Conservation (phyloP, 768 basidiomycete species). For the Russula brevipes region DNA sequence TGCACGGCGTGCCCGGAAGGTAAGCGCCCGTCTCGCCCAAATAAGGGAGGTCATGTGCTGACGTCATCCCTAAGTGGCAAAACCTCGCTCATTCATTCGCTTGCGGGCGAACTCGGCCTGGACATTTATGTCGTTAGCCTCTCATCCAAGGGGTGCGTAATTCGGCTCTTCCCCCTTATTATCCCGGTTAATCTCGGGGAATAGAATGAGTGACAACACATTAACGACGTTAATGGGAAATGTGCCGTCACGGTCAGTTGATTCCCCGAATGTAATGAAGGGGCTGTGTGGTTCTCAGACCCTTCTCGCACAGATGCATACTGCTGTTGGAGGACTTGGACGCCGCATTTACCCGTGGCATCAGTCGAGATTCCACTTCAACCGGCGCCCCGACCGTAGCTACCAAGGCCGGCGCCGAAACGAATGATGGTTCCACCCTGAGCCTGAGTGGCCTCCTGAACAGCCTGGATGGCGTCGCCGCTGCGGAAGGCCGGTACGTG, state of each 20-base stretch:
- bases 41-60: slow-evolving; percentile 11
- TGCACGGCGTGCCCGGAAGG: slow-evolving; percentile 86
- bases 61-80: slow-evolving; percentile 54
- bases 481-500: slow-evolving; percentile 78
- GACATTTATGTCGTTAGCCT: slow-evolving; percentile 90
- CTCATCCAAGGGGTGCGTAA: slow-evolving; percentile 71
- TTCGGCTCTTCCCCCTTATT: slow-evolving; percentile 24
- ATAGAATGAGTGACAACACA: slow-evolving; percentile 86
- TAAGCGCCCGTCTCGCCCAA: slow-evolving; percentile 28
- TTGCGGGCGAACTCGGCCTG: slow-evolving; percentile 78
- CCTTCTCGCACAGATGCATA: slow-evolving; percentile 57
- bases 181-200: slow-evolving; percentile 22
- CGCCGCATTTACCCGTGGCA: slow-evolving; percentile 84
- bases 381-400: slow-evolving; percentile 62
- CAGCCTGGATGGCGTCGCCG: slow-evolving; percentile 81
- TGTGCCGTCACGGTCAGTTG: slow-evolving; percentile 69
- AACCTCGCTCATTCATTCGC: slow-evolving; percentile 79
- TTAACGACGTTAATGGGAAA: slow-evolving; percentile 82
- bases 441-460: slow-evolving; percentile 82
- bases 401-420: slow-evolving; percentile 35
- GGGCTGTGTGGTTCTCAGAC: slow-evolving; percentile 22
- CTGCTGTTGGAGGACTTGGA: slow-evolving; percentile 92
- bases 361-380: slow-evolving; percentile 74
- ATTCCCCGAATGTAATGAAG: slow-evolving; percentile 11
- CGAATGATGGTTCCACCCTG: slow-evolving; percentile 73